Percentiles rank a stretch among this genome's conserved stretches.
Evolutionary conservation across 208 protist genomes (phyloP).

Genomic region (Crithidia thermophila): DNA sequence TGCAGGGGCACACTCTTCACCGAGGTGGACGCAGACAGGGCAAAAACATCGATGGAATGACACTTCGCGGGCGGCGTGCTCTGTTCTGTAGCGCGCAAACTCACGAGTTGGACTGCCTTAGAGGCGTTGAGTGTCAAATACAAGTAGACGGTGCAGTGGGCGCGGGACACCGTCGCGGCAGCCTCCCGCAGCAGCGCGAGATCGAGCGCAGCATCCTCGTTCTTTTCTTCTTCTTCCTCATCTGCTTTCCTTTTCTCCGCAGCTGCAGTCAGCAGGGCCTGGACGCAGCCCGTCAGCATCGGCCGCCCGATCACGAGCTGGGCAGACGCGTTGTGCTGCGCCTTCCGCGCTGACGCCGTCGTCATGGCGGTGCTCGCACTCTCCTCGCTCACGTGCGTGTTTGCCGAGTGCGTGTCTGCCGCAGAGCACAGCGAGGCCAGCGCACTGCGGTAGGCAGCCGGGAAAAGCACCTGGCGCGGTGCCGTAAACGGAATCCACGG

Average conservation of each 20-base stretch:
- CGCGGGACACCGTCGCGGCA: constrained; percentile 17
- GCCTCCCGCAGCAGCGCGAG: background rate
- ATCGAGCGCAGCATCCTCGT: no score
- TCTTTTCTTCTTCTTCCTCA: no score
- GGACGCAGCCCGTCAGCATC: background rate
- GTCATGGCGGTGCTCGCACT: no score
- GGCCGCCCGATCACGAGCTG: constrained; percentile 15
- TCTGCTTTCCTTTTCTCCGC: no score
- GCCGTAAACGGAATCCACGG: constrained; percentile 24
- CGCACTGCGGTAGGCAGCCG: background rate
- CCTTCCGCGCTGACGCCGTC: no score
- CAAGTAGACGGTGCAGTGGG: constrained; percentile 25
- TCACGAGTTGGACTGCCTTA: background rate
- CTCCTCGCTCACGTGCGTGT: no score
- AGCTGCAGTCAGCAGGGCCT: background rate
- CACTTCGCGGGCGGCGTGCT: background rate
- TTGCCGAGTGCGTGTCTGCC: constrained; percentile 12
- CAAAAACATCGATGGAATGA: constrained; percentile 27
- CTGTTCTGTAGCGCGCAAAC: background rate
- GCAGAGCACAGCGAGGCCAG: no score
- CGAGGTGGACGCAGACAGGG: constrained; percentile 10
- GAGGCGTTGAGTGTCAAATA: constrained; percentile 1
- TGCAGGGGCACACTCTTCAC: constrained; percentile 40
- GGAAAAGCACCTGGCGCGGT: background rate
- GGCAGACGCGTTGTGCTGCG: background rate